Base-by-base conservation (phyloP, 2,329 filamentous ascomycete species). In the Pyrenophora seminiperda region DNA sequence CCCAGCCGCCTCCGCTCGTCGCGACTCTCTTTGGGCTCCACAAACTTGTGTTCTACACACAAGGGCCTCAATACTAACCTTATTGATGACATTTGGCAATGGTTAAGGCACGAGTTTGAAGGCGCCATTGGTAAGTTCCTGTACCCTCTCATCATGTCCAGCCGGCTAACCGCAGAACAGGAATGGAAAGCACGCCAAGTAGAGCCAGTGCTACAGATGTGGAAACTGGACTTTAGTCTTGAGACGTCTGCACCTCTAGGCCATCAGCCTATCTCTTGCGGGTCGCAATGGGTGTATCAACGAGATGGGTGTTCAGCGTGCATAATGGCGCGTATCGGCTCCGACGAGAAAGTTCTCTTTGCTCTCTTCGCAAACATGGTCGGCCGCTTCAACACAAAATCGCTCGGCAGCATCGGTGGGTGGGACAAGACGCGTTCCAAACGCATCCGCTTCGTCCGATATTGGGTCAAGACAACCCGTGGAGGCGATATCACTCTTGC, bases 141-240 rank as follows among this genome's bases (percentile, higher is more conserved):
- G 7, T 66, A 63, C 34, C 67, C 68, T 2, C 33, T 71, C 7
- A 47, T 68, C 22, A 54, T 67, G 49, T 43, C 50, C 7, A 45
- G 43, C 7, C 42, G 39, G n/a, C 49, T 72, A 13, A 56, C 52
- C 1, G 2, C 32, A 1, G n/a, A 33, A 1, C 53, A 68, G 24
- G 59, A 70, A 32, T 22, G 18, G 7, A 44, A 40, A 9, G 19
- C 59, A 3, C 60, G 70, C 5, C 59, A 65, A 15, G 41, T 73
- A 1, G 70, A 73, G 45, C 63, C 67, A 6, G 65, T 68, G 5
- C 45, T 57, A 5, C 37, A 62, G 19, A 67, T 72, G 62, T 70
- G 60, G 51, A 53, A 54, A 7, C 17, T 37, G 0, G 47, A 62
- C 7, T 73, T 58, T 42, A 56, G 46, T 1, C 13, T 48, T 7